These are phyloP conservation scores for Aspergillus steynii DNA, from an alignment of 495 filamentous ascomycete genomes.

Conservation along the genomic window DNA sequence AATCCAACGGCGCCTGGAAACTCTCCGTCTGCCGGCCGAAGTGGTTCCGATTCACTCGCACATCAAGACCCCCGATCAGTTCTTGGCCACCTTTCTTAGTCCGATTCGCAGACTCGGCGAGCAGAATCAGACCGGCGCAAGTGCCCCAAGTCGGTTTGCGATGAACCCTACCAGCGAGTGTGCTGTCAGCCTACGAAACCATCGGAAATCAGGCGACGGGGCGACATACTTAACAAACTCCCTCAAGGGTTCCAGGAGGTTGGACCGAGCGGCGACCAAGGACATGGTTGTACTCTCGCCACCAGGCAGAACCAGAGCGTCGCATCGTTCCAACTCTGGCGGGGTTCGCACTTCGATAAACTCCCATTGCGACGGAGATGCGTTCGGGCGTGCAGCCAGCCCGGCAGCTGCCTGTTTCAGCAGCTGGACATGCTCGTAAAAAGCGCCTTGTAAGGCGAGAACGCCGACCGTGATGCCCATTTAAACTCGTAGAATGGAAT, in stretches of 20 bases:
- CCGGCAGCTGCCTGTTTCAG: slow-evolving; percentile 62
- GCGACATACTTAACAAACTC: slow-evolving; percentile 85
- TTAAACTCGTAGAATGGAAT: not conserved
- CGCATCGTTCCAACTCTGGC: slow-evolving; percentile 67
- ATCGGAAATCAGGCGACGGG: not conserved
- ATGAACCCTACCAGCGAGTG: slow-evolving; percentile 34
- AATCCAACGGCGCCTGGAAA: slow-evolving; percentile 74
- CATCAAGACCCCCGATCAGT: slow-evolving; percentile 87
- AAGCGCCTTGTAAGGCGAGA: slow-evolving; percentile 91
- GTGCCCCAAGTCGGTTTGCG: slow-evolving; percentile 94
- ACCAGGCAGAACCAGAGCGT: slow-evolving; percentile 86
- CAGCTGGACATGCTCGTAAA: slow-evolving; percentile 81
- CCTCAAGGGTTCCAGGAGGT: slow-evolving; percentile 79
- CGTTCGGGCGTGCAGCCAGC: slow-evolving; percentile 5
- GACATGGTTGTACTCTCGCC: slow-evolving; percentile 95
- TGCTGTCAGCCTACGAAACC: slow-evolving; percentile 11
- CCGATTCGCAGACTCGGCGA: slow-evolving; percentile 83
- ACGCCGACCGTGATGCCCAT: slow-evolving; percentile 71
- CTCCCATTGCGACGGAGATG: slow-evolving; percentile 44
- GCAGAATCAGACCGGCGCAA: slow-evolving; percentile 90
- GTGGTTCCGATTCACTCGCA: slow-evolving; percentile 91
- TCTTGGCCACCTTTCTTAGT: slow-evolving; percentile 92
- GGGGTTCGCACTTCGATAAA: slow-evolving; percentile 82
- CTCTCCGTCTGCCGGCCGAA: slow-evolving; percentile 94
- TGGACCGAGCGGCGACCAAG: slow-evolving; percentile 77